Conservation (phyloP, 768 basidiomycete genomes). For the Pleurotus eryngii region DNA sequence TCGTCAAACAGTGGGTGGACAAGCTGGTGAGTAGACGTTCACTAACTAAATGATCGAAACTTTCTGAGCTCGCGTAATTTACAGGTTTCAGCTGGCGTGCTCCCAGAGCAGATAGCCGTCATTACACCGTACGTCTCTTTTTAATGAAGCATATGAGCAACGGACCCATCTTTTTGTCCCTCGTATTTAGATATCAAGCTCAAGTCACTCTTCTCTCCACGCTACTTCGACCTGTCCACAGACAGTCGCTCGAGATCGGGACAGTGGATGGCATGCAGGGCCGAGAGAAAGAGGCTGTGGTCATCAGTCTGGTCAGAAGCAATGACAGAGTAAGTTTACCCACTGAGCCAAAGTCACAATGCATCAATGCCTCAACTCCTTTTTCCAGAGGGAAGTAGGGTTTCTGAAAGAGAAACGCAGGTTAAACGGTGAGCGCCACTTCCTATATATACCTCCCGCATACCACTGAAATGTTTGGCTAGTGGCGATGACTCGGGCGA, state of each 20-base stretch:
- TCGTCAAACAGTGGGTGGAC: constrained; percentile 81
- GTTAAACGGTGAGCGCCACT: constrained; percentile 64
- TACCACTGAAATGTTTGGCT: constrained; percentile 4
- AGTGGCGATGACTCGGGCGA: constrained; percentile 93
- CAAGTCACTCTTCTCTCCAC: constrained; percentile 86
- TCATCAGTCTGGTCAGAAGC: constrained; percentile 90
- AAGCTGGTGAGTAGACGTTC: constrained; percentile 50
- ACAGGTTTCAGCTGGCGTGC: constrained; percentile 16
- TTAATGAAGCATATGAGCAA: background rate
- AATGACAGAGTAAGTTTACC: constrained; percentile 66
- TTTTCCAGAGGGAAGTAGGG: constrained; percentile 75
- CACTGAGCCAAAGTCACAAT: background rate
- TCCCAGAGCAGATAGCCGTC: constrained; percentile 65
- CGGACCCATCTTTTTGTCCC: background rate
- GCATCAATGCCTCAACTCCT: constrained; percentile 8
- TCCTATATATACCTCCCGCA: background rate
- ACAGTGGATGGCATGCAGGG: constrained; percentile 98
- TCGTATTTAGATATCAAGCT: constrained; percentile 72
- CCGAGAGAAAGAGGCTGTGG: constrained; percentile 90
- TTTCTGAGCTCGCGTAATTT: too few species aligned
- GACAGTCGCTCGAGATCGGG: constrained; percentile 78
- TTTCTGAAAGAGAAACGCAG: constrained; percentile 92
- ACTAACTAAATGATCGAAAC: too few species aligned
- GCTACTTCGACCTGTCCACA: constrained; percentile 68
- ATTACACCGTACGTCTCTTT: constrained; percentile 60